Evolutionary conservation across 2,329 filamentous ascomycete genomes (phyloP), one percentile per base, ranked within the genome.

Genomic region (Aspergillus fumigatus): DNA sequence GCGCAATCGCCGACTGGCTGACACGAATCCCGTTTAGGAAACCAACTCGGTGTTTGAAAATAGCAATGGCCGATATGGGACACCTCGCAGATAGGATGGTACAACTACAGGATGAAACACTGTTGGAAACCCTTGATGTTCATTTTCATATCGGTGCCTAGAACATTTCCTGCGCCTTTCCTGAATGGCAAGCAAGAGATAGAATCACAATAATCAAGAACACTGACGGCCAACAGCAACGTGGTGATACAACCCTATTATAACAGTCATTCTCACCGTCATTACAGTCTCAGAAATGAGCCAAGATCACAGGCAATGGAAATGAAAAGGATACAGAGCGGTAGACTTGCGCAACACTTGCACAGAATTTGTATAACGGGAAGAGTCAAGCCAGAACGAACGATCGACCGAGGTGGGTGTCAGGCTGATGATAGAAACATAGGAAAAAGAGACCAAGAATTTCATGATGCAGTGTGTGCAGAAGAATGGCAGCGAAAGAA

Each of bases 401-500:
- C 51, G 63, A 62, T 57, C 50, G 55, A 54, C 58, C 54, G 51
- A 43, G 53, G 45, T 54, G 40, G 52, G 51, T 59, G 49, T 58
- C 53, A 58, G 48, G 51, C 49, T 56, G 52, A 51, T 60, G 50
- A 56, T 51, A 57, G 58, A 48, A 60, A 65, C 63, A 65, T 60
- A 66, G 55, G 64, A 62, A 65, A 65, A 48, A 50, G 41, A 54
- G 47, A 57, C 52, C 52, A 56, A 45, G 56, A 51, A 51, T 53
- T 52, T 60, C 59, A 60, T 64, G 57, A 52, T 55, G 53, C 49
- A 59, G 49, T 53, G 50, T 57, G 58, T 52, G 55, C 35, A 50
- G 60, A 62, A 53, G 59, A 63, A 62, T 52, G 58, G 51, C 54
- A 55, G 52, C 52, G 40, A 58, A 56, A 25, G 35, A 38, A 49